phyloP scores from a whole-genome alignment of 2,329 filamentous ascomycete genomes.

The Venturia asperata region DNA sequence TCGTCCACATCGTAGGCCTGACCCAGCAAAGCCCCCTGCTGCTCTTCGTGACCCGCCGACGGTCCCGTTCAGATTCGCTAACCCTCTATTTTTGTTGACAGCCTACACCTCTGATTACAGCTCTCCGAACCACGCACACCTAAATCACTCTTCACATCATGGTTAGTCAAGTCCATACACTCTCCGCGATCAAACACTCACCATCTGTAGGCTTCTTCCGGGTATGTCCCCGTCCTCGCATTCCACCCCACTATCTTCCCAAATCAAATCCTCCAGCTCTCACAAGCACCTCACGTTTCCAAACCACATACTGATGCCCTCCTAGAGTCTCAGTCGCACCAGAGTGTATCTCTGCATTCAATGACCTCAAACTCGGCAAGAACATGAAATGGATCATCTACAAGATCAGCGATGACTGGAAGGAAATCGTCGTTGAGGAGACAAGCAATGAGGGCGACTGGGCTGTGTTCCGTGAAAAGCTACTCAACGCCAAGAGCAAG shows the following conservation, averaged over 20 bases:
- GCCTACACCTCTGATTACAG: conserved; percentile 10
- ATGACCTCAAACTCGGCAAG: conserved; percentile 77
- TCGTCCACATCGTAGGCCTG: not conserved
- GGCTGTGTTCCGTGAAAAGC: conserved; percentile 67
- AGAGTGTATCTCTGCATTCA: conserved; percentile 64
- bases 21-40: not conserved
- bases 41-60: not conserved
- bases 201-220: conserved; percentile 9
- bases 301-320: not conserved
- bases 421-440: conserved; percentile 74
- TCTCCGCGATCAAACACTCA: not conserved
- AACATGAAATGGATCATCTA: conserved; percentile 76
- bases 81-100: conserved; percentile 13
- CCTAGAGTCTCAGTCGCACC: conserved; percentile 62
- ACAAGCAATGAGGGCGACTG: conserved; percentile 60
- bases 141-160: not conserved
- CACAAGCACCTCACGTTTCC: not conserved
- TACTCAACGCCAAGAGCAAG: conserved; percentile 66
- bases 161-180: not conserved
- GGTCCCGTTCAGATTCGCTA: not conserved
- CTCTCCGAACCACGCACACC: not conserved
- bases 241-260: not conserved
- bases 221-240: conserved; percentile 15
- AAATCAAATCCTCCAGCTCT: conserved; percentile 1
- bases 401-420: conserved; percentile 79